Base-by-base conservation (phyloP, 768 basidiomycete genomes). In the Tylopilus rubrobrunneus region DNA sequence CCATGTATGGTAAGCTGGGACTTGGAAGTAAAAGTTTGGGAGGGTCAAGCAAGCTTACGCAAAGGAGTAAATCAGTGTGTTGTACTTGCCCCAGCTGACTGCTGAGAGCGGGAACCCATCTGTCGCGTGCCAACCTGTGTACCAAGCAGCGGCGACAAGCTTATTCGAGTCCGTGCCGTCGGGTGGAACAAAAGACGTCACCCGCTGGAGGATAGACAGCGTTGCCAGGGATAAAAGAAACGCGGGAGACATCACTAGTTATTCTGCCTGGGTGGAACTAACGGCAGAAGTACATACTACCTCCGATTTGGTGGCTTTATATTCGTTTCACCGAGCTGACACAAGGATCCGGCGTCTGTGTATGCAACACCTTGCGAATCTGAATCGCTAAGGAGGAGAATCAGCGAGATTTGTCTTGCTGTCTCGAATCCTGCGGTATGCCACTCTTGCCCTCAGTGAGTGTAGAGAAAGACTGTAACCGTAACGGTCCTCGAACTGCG, bases 21-120 rank as follows among this genome's bases (percentile, higher is more conserved):
- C n/a, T n/a, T 43, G 2, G 34, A 37, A 37, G 36, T 11, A 37
- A 17, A 12, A n/a, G 25, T 21, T 4, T 14, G 33, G 25, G 23
- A 25, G 15, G n/a, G 15, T 37, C 33, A 27, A 36, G 25, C 14
- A 15, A 21, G 66, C 77, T 68, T 59, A 75, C 76, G 84, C 87
- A 57, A 89, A 89, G 0, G 87, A 75, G 67, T 87, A 89, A 14
- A 79, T 82, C 44, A 87, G 52, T 15, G 81, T 76, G n/a, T 80
- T 87, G 66, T 88, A 89, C 69, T 86, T 87, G n/a, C 71, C 68
- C 87, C 87, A 89, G 56, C 74, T 79, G 56, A 89, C 67, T 17
- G 74, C 71, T 7, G 75, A 72, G 15, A 84, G 70, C 4, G 84
- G 74, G 59, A 83, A 84, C 1, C 75, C 74, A 17, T 69, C 62